Percentiles rank a stretch among this genome's conserved stretches.
Conservation (phyloP, 2,329 filamentous ascomycete genomes). For the Cyanodermella asteris region DNA sequence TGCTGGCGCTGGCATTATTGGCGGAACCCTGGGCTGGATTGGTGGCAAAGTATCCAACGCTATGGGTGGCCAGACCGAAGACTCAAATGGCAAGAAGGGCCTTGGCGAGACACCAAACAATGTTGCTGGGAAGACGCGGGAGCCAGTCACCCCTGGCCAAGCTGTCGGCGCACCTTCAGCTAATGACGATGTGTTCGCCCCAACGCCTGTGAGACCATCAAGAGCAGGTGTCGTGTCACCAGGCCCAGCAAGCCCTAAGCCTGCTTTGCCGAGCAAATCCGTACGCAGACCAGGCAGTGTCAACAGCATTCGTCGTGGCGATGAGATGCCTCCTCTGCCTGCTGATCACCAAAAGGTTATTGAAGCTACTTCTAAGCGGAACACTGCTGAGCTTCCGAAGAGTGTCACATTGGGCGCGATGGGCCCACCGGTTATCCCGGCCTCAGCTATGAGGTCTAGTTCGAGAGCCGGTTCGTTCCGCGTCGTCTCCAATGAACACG, state of each 20-base stretch:
- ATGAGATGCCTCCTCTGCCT: constrained; percentile 50
- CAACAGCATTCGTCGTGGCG: constrained; percentile 37
- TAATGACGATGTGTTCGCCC: too few relatives aligned
- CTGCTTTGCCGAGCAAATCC: constrained; percentile 9
- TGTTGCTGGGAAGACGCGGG: too few relatives aligned
- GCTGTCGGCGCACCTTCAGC: constrained; percentile 8
- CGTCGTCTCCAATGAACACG: constrained; percentile 28
- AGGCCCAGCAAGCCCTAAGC: constrained; percentile 13
- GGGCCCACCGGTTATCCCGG: constrained; percentile 68
- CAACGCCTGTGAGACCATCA: too few relatives aligned
- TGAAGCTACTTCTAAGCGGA: constrained; percentile 47
- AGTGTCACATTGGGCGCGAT: constrained; percentile 37
- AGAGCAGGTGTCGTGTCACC: constrained; percentile 15
- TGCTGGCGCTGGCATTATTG: constrained; percentile 6
- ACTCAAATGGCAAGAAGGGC: too few relatives aligned
- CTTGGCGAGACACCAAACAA: too few relatives aligned
- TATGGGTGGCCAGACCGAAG: too few relatives aligned
- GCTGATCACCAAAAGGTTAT: constrained; percentile 67
- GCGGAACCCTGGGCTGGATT: too few relatives aligned
- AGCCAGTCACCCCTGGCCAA: too few relatives aligned
- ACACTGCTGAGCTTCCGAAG: constrained; percentile 22
- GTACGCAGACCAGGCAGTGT: constrained; percentile 48
- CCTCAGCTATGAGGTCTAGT: constrained; percentile 43
- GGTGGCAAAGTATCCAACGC: too few relatives aligned
- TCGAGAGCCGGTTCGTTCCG: too few relatives aligned